phyloP scores from a whole-genome alignment of 2,329 filamentous ascomycete species.

The Chaetomium sp. region DNA sequence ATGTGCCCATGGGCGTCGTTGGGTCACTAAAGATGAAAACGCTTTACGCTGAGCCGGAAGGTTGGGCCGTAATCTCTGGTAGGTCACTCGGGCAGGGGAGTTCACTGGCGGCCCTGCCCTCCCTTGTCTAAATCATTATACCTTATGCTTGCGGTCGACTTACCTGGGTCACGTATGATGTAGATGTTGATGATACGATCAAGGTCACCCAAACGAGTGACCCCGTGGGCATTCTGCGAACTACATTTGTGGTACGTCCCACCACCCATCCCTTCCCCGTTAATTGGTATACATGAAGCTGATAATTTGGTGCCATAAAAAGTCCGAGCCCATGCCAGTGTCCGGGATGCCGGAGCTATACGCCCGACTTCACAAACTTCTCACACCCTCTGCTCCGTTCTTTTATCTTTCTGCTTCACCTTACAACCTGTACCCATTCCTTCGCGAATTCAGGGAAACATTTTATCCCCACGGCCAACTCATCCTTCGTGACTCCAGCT shows the following conservation, averaged over 20 bases:
- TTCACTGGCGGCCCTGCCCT: no score
- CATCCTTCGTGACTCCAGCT: slow-evolving; percentile 76
- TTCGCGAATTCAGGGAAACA: slow-evolving; percentile 63
- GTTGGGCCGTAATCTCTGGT: slow-evolving; percentile 79
- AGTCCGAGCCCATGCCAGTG: slow-evolving; percentile 61
- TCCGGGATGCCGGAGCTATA: slow-evolving; percentile 83
- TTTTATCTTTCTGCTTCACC: slow-evolving; percentile 93
- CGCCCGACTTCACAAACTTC: slow-evolving; percentile 49
- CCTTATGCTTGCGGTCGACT: slow-evolving; percentile 14
- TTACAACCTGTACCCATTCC: slow-evolving; percentile 88
- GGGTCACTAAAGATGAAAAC: slow-evolving; percentile 61
- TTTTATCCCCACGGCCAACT: slow-evolving; percentile 74
- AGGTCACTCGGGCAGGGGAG: slow-evolving; percentile 15
- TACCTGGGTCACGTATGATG: neutral
- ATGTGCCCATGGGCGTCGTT: slow-evolving; percentile 44
- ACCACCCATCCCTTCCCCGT: neutral
- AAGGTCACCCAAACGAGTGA: slow-evolving; percentile 81
- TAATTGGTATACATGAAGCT: neutral
- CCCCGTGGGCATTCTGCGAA: slow-evolving; percentile 70
- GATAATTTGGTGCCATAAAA: neutral
- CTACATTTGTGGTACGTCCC: slow-evolving; percentile 60
- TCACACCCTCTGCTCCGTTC: slow-evolving; percentile 61
- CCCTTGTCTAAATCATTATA: no score
- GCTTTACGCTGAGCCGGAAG: slow-evolving; percentile 65
- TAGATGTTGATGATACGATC: slow-evolving; percentile 92